phyloP scores from a whole-genome alignment of 805 yeast genomes.

The Yamadazyma olivae region DNA sequence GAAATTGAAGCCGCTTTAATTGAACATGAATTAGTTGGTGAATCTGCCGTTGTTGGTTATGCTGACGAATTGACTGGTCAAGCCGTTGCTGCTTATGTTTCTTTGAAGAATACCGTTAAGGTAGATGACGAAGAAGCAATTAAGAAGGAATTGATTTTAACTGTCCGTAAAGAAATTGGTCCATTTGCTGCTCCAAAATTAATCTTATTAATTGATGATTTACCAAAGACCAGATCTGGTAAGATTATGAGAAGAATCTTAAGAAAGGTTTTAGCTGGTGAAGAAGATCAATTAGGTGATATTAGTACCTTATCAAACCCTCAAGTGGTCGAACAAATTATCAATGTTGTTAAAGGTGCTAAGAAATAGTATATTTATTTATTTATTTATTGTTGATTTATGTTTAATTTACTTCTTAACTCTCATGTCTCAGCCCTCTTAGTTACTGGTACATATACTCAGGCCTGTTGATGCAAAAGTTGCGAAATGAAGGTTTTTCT shows the following conservation, averaged over 20 bases:
- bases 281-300: slow-evolving; percentile 91
- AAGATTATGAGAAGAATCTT: slow-evolving; percentile 98
- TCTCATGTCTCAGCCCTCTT: background rate
- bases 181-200: slow-evolving; percentile 95
- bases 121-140: slow-evolving; percentile 52
- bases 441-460: no score
- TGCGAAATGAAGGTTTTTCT: slow-evolving; percentile 41
- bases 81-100: slow-evolving; percentile 93
- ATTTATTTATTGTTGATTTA: slow-evolving; percentile 5
- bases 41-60: slow-evolving; percentile 95
- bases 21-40: slow-evolving; percentile 78
- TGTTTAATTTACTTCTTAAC: background rate
- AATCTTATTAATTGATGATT: slow-evolving; percentile 77
- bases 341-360: slow-evolving; percentile 55
- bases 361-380: slow-evolving; percentile 11
- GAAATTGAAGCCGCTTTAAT: slow-evolving; percentile 92
- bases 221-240: slow-evolving; percentile 98
- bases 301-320: slow-evolving; percentile 87
- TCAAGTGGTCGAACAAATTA: slow-evolving; percentile 72
- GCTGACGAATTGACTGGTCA: slow-evolving; percentile 96
- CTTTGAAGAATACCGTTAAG: slow-evolving; percentile 55
- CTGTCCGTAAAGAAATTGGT: slow-evolving; percentile 90
- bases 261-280: slow-evolving; percentile 89
- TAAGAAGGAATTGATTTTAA: slow-evolving; percentile 74
- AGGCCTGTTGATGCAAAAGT: no score